Base-by-base conservation (phyloP, 805 yeast species). In the Kuraishia borneana region DNA sequence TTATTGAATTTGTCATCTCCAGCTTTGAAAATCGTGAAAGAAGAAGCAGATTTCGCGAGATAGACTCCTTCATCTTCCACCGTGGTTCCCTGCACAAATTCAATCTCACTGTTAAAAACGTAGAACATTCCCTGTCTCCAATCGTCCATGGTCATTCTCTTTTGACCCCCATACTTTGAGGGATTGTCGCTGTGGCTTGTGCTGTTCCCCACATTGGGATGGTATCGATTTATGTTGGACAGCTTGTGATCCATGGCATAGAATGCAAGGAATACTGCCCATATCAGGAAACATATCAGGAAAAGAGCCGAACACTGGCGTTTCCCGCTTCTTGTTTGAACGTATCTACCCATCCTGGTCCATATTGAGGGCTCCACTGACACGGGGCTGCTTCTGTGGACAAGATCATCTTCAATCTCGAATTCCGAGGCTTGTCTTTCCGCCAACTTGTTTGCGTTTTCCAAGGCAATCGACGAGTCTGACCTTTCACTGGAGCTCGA, bases 21-120 rank as follows among this genome's bases (percentile, higher is more conserved):
- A 8, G 51, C 48, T 26, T 54, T 48, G 33, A 38, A 43, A 26
- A 45, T 41, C 27, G 40, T 21, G 19, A 37, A 37, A 2, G 35
- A 30, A 5, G 39, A 17, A 6, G 45, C 53, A 3, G 38, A 30
- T 26, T 30, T 30, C 21, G 41, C 43, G 1, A 56, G 2, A 34
- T 66, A 65, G 14, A 60, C 46, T 2, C 77, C 78, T 22, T 68
- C 65, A 38, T 71, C 78, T 4, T 43, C 43, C 6, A 47, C 49
- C 18, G 49, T 4, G 52, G 56, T 9, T 14, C 38, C 37, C 13
- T 50, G 45, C n/a, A 56, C 35, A 32, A 56, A 53, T 7, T 43
- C 27, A 48, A 37, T 37, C 21, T 37, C 35, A 18, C 43, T 43
- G 3, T 44, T 43, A 38, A 45, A 51, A 2, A 48, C 51, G 36